These are phyloP conservation scores for Homolaphlyctis polyrhiza DNA, from an alignment of 371 early-diverging fungal species.

Conservation along the genomic window DNA sequence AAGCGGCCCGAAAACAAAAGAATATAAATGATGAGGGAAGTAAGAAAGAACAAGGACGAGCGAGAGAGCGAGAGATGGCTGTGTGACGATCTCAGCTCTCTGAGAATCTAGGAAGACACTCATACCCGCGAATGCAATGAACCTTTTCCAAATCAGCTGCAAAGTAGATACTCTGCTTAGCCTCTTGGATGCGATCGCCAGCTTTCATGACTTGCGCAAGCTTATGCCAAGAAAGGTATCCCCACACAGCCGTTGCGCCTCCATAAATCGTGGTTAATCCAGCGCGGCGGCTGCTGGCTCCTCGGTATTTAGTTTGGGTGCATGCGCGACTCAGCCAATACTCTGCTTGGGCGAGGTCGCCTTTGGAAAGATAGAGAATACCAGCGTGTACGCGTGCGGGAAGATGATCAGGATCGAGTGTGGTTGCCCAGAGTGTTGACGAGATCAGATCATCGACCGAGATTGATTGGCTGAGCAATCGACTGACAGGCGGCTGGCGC, in stretches of 20 bases:
- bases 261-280: constrained; percentile 33
- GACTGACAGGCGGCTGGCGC: not conserved
- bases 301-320: constrained; percentile 31
- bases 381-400: constrained; percentile 35
- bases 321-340: constrained; percentile 34
- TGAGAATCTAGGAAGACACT: constrained; percentile 26
- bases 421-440: not conserved
- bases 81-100: no score
- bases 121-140: constrained; percentile 32
- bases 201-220: constrained; percentile 23
- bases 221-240: constrained; percentile 35
- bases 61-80: no score
- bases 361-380: constrained; percentile 16
- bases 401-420: constrained; percentile 37
- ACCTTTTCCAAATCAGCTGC: constrained; percentile 27
- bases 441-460: not conserved
- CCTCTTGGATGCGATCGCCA: constrained; percentile 17
- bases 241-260: constrained; percentile 30
- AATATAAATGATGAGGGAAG: no score
- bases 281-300: constrained; percentile 26
- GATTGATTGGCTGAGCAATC: not conserved
- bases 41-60: no score
- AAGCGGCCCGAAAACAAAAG: no score
- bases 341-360: constrained; percentile 24
- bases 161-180: constrained; percentile 26